Percentiles rank a stretch among this genome's conserved stretches.
Conservation (phyloP, 257 asterid genomes). For the Ilex asprella region DNA sequence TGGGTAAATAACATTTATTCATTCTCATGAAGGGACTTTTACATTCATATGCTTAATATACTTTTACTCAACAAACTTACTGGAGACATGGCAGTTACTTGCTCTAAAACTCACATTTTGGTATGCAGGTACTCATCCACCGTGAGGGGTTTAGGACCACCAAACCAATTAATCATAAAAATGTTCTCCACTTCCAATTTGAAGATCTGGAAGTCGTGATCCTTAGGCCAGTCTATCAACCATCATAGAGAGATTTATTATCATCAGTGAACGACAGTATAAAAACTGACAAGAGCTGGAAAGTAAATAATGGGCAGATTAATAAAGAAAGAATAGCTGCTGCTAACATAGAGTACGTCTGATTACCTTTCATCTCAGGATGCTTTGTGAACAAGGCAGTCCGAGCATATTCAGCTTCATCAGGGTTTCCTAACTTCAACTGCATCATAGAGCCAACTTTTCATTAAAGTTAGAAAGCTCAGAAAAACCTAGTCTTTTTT, state of each 20-base stretch:
- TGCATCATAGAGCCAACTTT: slow-evolving; percentile 11
- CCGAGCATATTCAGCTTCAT: slow-evolving; percentile 62
- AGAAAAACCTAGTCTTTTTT: too few relatives aligned
- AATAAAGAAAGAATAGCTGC: too few relatives aligned
- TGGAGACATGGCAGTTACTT: not conserved
- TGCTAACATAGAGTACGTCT: not conserved
- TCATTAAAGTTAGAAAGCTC: too few relatives aligned
- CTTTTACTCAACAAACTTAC: too few relatives aligned
- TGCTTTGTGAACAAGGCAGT: slow-evolving; percentile 65
- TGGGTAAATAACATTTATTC: too few relatives aligned
- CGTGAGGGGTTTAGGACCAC: slow-evolving; percentile 91
- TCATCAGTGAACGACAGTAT: not conserved
- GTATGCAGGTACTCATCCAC: slow-evolving; percentile 68
- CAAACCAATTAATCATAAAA: slow-evolving; percentile 86
- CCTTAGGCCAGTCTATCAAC: slow-evolving; percentile 78
- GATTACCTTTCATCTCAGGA: slow-evolving; percentile 66
- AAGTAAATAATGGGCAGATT: not conserved
- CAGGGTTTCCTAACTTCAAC: slow-evolving; percentile 46
- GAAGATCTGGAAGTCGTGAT: slow-evolving; percentile 70
- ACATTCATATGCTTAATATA: too few relatives aligned
- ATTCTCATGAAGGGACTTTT: too few relatives aligned
- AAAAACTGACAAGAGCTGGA: not conserved
- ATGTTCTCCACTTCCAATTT: slow-evolving; percentile 60
- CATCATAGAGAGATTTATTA: not conserved
- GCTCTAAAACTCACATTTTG: slow-evolving; percentile 36